Percentiles rank a stretch among this genome's conserved stretches.
phyloP scores from a whole-genome alignment of 176 grass and related monocot species.

The Melocanna baccifera region DNA sequence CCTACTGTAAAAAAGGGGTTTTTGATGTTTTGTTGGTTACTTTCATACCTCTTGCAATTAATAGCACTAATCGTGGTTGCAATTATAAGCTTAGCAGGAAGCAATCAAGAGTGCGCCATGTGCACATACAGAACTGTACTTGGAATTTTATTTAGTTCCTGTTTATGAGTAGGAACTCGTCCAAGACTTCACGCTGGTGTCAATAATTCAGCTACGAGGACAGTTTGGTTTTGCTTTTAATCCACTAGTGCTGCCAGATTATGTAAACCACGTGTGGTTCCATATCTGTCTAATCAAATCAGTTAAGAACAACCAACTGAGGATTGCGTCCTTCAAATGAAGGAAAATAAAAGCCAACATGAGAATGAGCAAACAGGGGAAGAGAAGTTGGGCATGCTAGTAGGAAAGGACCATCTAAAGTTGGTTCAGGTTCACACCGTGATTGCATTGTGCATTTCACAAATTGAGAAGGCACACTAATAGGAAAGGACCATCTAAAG shows the following conservation, averaged over 20 bases:
- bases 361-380: no score
- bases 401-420: no score
- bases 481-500: no score
- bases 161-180: background rate
- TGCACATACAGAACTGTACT: background rate
- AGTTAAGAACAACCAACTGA: background rate
- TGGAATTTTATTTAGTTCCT: background rate
- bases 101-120: background rate
- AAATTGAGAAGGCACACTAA: no score
- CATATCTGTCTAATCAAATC: background rate
- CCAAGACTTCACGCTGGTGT: background rate
- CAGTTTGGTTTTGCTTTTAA: constrained; percentile 15
- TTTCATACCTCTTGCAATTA: background rate
- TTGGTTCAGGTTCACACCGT: no score
- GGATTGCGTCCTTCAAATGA: background rate
- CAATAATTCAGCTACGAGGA: background rate
- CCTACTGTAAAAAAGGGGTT: no score
- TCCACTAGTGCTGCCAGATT: background rate
- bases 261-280: background rate
- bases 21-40: background rate
- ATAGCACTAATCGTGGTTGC: background rate
- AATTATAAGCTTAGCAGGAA: background rate
- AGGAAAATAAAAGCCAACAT: no score
- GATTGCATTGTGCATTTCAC: no score
- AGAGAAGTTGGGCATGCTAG: no score